Evolutionary conservation across 2,329 filamentous ascomycete species (phyloP).

Genomic region (Xylariaceae sp.): DNA sequence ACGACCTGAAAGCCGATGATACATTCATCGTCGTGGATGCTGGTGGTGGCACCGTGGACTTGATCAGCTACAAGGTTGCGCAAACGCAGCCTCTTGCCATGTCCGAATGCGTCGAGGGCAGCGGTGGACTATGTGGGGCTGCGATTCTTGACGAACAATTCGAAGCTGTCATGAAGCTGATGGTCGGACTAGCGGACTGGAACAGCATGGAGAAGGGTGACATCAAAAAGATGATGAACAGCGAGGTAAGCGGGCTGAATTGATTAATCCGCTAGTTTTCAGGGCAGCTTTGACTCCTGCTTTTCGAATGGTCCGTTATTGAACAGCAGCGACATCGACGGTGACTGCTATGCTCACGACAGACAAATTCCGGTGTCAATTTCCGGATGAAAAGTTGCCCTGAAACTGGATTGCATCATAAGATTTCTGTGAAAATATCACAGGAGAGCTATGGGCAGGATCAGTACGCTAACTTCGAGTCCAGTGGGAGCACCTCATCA

Average conservation of each 20-base stretch:
- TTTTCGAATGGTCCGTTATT: no score
- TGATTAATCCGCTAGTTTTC: no score
- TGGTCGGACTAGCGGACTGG: constrained; percentile 2
- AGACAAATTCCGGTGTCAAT: no score
- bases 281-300: no score
- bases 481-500: constrained; percentile 12
- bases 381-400: no score
- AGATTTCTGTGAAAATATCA: no score
- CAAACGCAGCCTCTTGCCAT: constrained; percentile 3
- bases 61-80: constrained; percentile 13
- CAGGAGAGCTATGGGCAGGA: no score
- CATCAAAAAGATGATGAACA: constrained; percentile 9
- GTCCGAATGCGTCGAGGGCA: constrained; percentile 9
- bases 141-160: constrained; percentile 9
- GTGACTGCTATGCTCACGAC: no score
- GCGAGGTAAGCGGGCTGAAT: no score
- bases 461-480: no score
- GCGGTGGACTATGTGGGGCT: constrained; percentile 9
- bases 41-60: constrained; percentile 19
- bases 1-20: constrained; percentile 4
- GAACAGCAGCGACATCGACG: no score
- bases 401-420: no score
- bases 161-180: constrained; percentile 2
- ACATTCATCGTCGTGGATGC: constrained; percentile 17
- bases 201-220: constrained; percentile 2